Evolutionary conservation across 2,329 filamentous ascomycete genomes (phyloP), one percentile per base, ranked within the genome.

Genomic region (Cryoendolithus antarcticus): DNA sequence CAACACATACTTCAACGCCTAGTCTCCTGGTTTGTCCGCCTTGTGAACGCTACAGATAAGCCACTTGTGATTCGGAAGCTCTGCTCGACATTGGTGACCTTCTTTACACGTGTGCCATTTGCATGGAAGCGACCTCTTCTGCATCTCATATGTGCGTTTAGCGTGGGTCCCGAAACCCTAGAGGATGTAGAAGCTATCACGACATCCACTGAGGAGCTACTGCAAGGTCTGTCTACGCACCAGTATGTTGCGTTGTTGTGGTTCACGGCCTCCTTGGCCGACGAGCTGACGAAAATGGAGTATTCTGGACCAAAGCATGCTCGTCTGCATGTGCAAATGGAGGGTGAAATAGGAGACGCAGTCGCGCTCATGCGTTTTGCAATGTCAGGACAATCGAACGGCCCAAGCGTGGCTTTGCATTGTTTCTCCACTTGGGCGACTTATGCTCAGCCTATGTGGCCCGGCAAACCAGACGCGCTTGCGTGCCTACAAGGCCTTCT

Each of bases 61-160:
- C 63, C 70, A 3, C 66, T 86, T 38, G 80, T 86, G 5, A 67
- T 75, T 12, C 75, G 76, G 48, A 91, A 91, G 61, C 67, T 89
- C 15, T 82, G 80, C 47, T 80, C 81, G n/a, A 81, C 82, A 5
- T 62, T 89, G 5, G 79, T 81, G 10, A 80, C 80, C 12, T 86
- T 80, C 54, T 86, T 83, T 52, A 67, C 84, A 27, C 80, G 80
- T 42, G 82, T 82, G 44, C 74, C 81, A 8, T 62, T 69, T 8
- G 64, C 72, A 4, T 89, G 83, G 81, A 65, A 67, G n/a, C 63
- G 63, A 37, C 83, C 78, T 44, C 58, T 86, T 28, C 42, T 49
- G 32, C 52, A 57, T 35, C 40, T 57, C 8, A 50, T 50, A 4
- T 39, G 44, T 3, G 53, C 50, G 2, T 46, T 58, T 38, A 48